Evolutionary conservation across 2,329 filamentous ascomycete species (phyloP), one percentile per base, ranked within the genome.

Genomic region (Stemphylium vesicarium): DNA sequence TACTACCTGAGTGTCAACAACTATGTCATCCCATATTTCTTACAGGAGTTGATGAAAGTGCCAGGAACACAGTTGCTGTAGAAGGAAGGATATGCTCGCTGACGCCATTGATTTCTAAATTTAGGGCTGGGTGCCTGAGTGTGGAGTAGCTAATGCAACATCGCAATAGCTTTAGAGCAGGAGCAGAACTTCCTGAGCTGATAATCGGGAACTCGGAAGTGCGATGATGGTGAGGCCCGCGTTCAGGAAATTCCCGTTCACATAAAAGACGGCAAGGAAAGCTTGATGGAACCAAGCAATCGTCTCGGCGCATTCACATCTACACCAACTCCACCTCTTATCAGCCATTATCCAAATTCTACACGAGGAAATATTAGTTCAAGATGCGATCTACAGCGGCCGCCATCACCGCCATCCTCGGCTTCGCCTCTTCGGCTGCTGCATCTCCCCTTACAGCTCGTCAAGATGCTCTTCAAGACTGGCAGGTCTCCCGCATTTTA

Each of bases 391-490:
- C 67, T 48, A 47, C 56, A 8, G 31, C 50, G 9, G 44, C 56
- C 11, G 20, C 45, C 10, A 26, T 60, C 44, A 24, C 56, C 13
- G 50, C 57, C 40, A 20, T 58, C 8, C 16, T 66, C n/a, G 55
- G 57, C 16, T 37, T 64, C 16, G 44, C 52, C 11, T 57, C 35
- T 15, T 51, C 53, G 3, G 20, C 36, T 11, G 26, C 50, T 5
- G 57, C 63, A 9, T 26, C 55, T 4, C 59, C 66, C 2, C 18
- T 64, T 16, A 40, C 53, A n/a, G 36, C 47, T 5, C 60, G 62
- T 32, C 53, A 64, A 35, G 29, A 37, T 15, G 24, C 49, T 11
- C 58, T 71, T 2, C 32, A 63, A n/a, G 57, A 63, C 26, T 72
- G 61, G 43, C 51, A 67, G 49, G 57, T 72, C 46, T 62, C 53